These are phyloP conservation scores for Saturnispora bothae DNA, from an alignment of 805 yeast species.

Conservation along the genomic window DNA sequence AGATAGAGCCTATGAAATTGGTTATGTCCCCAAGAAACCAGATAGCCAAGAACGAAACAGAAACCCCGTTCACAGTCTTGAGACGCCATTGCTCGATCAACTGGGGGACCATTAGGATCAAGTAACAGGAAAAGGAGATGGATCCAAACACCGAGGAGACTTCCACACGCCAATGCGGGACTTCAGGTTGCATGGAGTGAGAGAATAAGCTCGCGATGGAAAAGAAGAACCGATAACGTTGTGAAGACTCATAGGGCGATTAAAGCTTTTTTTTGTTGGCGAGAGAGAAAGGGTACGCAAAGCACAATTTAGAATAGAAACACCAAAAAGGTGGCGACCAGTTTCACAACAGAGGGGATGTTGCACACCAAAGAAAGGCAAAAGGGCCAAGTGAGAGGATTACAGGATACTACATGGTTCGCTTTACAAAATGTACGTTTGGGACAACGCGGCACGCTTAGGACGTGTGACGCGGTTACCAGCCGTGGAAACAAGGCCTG, in stretches of 20 bases:
- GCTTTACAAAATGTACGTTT: slow-evolving; percentile 57
- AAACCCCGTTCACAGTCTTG: slow-evolving; percentile 67
- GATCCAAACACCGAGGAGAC: slow-evolving; percentile 61
- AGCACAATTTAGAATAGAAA: no score
- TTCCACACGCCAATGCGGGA: slow-evolving; percentile 2
- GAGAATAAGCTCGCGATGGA: no score
- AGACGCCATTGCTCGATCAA: slow-evolving; percentile 71
- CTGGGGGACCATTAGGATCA: slow-evolving; percentile 67
- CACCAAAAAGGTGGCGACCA: no score
- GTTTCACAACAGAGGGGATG: slow-evolving; percentile 53
- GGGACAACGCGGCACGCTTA: slow-evolving; percentile 55
- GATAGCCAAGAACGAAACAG: slow-evolving; percentile 52
- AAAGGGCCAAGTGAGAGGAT: slow-evolving; percentile 55
- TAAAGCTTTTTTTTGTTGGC: no score
- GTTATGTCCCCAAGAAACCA: slow-evolving; percentile 69
- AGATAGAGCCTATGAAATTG: slow-evolving; percentile 55
- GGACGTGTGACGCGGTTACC: not conserved
- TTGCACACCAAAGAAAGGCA: slow-evolving; percentile 39
- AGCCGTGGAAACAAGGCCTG: slow-evolving; percentile 1
- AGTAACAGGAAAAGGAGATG: slow-evolving; percentile 69
- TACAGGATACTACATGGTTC: not conserved
- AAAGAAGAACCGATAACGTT: not conserved
- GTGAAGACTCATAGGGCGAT: not conserved
- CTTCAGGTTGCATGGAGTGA: no score
- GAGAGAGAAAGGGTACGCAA: no score